Evolutionary conservation across 2,329 filamentous ascomycete species (phyloP).

Genomic region (Fusarium sp.): DNA sequence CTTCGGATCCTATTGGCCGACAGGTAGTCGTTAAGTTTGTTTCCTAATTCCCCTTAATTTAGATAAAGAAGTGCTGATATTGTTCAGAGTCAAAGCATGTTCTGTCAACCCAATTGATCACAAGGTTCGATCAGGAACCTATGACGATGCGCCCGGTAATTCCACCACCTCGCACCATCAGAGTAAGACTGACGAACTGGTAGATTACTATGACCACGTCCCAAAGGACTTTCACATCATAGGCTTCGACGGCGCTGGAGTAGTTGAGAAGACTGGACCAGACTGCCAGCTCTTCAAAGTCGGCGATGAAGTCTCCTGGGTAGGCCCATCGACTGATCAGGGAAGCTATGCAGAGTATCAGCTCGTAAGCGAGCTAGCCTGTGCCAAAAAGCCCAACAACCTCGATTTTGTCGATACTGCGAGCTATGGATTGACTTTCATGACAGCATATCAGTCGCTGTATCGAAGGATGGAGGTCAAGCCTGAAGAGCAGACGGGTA

Average conservation of each 20-base stretch:
- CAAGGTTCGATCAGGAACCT: background rate
- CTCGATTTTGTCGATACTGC: background rate
- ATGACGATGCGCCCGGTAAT: background rate
- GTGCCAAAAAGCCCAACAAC: background rate
- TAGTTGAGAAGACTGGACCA: background rate
- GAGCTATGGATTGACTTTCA: background rate
- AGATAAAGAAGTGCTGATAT: background rate
- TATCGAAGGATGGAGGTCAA: background rate
- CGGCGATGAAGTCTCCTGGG: background rate
- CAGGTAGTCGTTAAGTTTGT: background rate
- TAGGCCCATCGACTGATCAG: background rate
- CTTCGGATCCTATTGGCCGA: background rate
- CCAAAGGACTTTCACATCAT: background rate
- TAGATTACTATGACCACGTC: background rate
- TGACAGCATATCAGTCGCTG: background rate
- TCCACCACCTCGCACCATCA: rapidly evolving
- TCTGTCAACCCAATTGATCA: background rate
- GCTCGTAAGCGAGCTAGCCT: background rate
- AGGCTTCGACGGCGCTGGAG: background rate
- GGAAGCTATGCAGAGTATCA: background rate
- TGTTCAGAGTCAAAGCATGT: background rate
- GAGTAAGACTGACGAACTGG: background rate
- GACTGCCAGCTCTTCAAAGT: background rate
- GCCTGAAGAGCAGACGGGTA: background rate
- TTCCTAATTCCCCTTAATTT: background rate